Conservation (phyloP, 2,329 filamentous ascomycete genomes). For the Trichophyton mentagrophytes region DNA sequence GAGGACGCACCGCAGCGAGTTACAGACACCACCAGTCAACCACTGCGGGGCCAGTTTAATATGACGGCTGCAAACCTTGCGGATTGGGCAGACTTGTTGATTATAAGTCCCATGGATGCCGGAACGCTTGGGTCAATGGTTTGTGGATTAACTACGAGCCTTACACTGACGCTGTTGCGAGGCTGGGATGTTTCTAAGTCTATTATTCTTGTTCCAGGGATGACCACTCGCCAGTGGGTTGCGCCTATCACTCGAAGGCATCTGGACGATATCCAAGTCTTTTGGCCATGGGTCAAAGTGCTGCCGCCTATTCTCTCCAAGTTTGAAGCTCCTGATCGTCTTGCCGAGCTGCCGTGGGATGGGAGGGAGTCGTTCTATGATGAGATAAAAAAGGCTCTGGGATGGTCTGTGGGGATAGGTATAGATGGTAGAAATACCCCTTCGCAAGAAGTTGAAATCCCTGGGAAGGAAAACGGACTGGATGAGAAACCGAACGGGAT, state of each 20-base stretch:
- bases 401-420: constrained; percentile 11
- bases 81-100: constrained; percentile 76
- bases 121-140: constrained; percentile 81
- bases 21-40: constrained; percentile 19
- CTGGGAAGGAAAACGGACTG: background rate
- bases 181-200: constrained; percentile 81
- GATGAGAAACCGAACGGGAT: background rate
- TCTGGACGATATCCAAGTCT: constrained; percentile 65
- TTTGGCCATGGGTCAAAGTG: constrained; percentile 78
- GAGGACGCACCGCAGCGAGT: constrained; percentile 27
- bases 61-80: constrained; percentile 50
- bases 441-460: background rate
- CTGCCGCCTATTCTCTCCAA: constrained; percentile 73
- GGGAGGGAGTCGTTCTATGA: constrained; percentile 27
- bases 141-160: constrained; percentile 65
- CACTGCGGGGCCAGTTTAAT: constrained; percentile 29
- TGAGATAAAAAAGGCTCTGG: constrained; percentile 23
- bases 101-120: constrained; percentile 73
- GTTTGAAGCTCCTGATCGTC: constrained; percentile 48
- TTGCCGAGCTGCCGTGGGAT: constrained; percentile 39
- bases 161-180: constrained; percentile 66
- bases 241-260: constrained; percentile 82
- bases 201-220: constrained; percentile 72
- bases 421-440: background rate
- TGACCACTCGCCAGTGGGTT: constrained; percentile 82